These are phyloP conservation scores for Skeletonema tropicum DNA, from an alignment of 108 stramenopile species.

Conservation along the genomic window DNA sequence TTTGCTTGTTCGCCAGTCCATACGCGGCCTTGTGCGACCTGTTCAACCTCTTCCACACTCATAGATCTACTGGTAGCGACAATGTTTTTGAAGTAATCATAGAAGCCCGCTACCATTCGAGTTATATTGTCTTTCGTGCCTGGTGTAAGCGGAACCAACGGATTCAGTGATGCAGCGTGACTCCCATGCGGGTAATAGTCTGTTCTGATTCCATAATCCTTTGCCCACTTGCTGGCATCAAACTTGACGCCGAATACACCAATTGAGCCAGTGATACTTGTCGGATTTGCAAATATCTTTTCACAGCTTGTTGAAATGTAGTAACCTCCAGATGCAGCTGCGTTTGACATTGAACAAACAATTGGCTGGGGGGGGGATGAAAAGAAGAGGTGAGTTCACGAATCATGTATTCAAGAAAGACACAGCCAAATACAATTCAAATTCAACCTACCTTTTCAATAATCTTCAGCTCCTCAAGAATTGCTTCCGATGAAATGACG, in stretches of 20 bases:
- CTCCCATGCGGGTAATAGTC: conserved; percentile 60
- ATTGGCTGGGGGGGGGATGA: conserved; percentile 37
- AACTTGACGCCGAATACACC: conserved; percentile 77
- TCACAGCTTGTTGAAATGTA: conserved; percentile 68
- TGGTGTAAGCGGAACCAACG: conserved; percentile 63
- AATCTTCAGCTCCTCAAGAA: conserved; percentile 65
- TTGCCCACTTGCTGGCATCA: conserved; percentile 65
- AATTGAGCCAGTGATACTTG: conserved; percentile 80
- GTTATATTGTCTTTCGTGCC: conserved; percentile 61
- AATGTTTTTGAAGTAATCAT: conserved; percentile 73
- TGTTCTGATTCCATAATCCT: conserved; percentile 63
- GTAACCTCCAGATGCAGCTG: conserved; percentile 82
- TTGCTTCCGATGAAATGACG: conserved; percentile 74
- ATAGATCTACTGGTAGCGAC: conserved; percentile 63
- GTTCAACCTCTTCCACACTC: conserved; percentile 49
- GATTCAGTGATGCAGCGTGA: conserved; percentile 55
- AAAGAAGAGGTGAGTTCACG: neutral
- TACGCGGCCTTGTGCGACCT: conserved; percentile 71
- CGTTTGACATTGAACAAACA: conserved; percentile 77
- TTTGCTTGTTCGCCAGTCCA: conserved; percentile 84
- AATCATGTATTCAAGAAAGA: neutral
- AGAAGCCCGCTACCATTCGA: conserved; percentile 51
- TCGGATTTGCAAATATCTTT: conserved; percentile 71
- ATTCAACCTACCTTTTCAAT: conserved; percentile 49
- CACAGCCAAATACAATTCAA: neutral